Conservation (phyloP, 202 grass and related monocot genomes). For the Panicum virgatum region DNA sequence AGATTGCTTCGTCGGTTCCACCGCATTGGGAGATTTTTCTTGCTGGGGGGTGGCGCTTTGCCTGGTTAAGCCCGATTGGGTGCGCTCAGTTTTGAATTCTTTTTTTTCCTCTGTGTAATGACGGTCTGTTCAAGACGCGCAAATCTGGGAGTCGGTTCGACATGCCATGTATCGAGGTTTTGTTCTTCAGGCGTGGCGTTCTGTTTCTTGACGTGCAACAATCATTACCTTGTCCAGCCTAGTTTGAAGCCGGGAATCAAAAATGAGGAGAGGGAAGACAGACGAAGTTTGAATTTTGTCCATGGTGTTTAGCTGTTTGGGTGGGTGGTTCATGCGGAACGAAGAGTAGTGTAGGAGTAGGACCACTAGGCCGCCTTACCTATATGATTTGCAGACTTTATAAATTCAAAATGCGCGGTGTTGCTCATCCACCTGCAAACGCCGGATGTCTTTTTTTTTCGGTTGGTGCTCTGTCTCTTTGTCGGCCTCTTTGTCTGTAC, state of each 20-base stretch:
- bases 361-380: neutral
- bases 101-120: rapidly evolving
- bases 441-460: neutral
- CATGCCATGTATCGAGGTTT: neutral
- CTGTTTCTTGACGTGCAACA: neutral
- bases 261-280: neutral
- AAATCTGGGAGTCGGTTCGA: neutral
- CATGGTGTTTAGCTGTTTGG: neutral
- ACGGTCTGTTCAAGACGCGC: neutral
- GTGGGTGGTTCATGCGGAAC: neutral
- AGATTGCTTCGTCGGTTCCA: neutral
- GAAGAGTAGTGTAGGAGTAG: neutral
- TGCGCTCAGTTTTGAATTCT: neutral
- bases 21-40: neutral
- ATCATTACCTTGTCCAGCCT: neutral
- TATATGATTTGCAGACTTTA: neutral
- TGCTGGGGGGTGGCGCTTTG: neutral
- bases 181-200: neutral
- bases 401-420: neutral
- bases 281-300: neutral
- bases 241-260: neutral
- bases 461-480: no score
- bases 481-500: neutral
- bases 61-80: no score
- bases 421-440: neutral